These are phyloP conservation scores for Curvularia eragrostidis DNA, from an alignment of 2,329 filamentous ascomycete genomes.

Conservation along the genomic window DNA sequence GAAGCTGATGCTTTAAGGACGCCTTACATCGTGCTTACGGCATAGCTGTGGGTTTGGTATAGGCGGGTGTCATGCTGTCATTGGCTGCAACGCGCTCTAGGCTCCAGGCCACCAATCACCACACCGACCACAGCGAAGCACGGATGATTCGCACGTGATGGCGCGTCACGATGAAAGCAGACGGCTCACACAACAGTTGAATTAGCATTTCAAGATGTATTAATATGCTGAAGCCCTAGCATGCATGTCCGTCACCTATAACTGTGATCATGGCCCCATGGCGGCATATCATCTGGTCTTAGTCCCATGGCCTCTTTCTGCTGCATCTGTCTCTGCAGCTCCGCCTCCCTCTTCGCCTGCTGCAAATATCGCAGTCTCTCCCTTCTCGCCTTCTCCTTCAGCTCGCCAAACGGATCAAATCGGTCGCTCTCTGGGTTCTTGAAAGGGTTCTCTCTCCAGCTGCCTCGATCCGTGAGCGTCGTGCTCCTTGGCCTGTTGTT, in stretches of 20 bases:
- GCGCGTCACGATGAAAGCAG: not conserved
- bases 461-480: slow-evolving; percentile 44
- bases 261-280: slow-evolving; percentile 7
- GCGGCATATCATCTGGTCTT: slow-evolving; percentile 21
- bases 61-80: not conserved
- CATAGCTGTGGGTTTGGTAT: slow-evolving; percentile 1
- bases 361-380: slow-evolving; percentile 39
- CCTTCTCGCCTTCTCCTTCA: slow-evolving; percentile 41
- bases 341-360: slow-evolving; percentile 32
- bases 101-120: slow-evolving; percentile 13
- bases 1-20: not conserved
- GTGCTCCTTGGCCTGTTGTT: slow-evolving; percentile 42
- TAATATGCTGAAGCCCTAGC: not conserved
- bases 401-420: slow-evolving; percentile 48
- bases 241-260: slow-evolving; percentile 9
- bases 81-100: slow-evolving; percentile 12
- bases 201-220: not conserved
- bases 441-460: slow-evolving; percentile 47
- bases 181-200: not conserved
- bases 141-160: slow-evolving; percentile 9
- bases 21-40: not conserved
- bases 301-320: slow-evolving; percentile 43
- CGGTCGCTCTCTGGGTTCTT: slow-evolving; percentile 43
- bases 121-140: slow-evolving; percentile 4
- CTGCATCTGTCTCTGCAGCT: slow-evolving; percentile 19